Base-by-base conservation (phyloP, 164 flowering plant species). In the Paratinospora sagittata region DNA sequence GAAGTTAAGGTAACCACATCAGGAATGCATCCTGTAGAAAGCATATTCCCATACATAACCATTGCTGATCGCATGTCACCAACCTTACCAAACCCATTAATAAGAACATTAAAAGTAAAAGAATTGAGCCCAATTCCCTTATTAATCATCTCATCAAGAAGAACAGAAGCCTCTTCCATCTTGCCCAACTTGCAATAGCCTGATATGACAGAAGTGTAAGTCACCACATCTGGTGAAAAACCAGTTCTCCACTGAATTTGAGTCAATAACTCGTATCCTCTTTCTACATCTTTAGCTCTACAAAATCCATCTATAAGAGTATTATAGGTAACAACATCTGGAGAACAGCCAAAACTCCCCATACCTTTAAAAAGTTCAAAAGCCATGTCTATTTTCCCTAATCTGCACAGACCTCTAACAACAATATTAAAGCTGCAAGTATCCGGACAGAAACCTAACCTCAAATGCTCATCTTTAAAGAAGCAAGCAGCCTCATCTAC, bases 1-100 rank as follows among this genome's bases (percentile, higher is more conserved):
- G 93, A 83, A 33, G 91, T 85, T 72, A 83, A 87, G 43, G 98
- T 90, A 36, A 86, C 75, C 60, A 94, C 90, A 78, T 92, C 97
- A 19, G 97, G 93, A 39, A 2, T 6, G 73, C 80, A 87, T 65
- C 88, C 89, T 70, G 72, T 68, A 65, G 43, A 33, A 45, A 75
- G 74, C 97, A 92, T 86, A 80, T 76, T 85, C 71, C 82, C 83
- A 75, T 74, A 84, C 73, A 86, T 80, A 30, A 43, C 49, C 61
- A 71, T 10, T 7, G 91, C 97, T 2, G 81, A 83, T 64, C 3
- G 72, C 86, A 87, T 79, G 63, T 88, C 78, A 9, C 92, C 89
- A 30, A 63, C 76, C 85, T 90, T 90, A 43, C 89, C 89, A 79
- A 84, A 90, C 36, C 97, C 97, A 81, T 90, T 84, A 72, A 92